Conservation (phyloP, 2,329 filamentous ascomycete species). For the Mycosphaerelloides madeirae region DNA sequence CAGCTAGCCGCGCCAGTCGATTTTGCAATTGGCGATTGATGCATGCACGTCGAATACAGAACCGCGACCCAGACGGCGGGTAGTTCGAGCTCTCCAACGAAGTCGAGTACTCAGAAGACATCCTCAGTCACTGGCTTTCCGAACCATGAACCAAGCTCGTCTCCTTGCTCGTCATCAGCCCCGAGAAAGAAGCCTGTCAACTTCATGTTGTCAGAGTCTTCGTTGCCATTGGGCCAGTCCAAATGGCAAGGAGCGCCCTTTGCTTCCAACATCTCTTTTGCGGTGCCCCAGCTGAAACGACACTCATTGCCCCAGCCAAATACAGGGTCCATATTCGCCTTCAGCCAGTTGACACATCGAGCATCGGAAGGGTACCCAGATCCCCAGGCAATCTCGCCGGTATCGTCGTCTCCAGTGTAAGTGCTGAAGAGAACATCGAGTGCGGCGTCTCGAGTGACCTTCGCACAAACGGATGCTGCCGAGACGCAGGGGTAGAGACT, state of each 20-base stretch:
- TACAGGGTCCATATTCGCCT: conserved; percentile 79
- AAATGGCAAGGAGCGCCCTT: conserved; percentile 63
- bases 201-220: conserved; percentile 59
- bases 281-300: conserved; percentile 92
- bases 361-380: conserved; percentile 90
- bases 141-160: conserved; percentile 78
- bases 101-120: conserved; percentile 53
- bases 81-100: no score
- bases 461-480: conserved; percentile 89
- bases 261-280: conserved; percentile 85
- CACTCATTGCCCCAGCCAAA: conserved; percentile 96
- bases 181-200: conserved; percentile 71
- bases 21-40: background rate
- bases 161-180: conserved; percentile 44
- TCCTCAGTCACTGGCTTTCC: conserved; percentile 66
- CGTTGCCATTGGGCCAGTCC: conserved; percentile 76
- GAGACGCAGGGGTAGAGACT: conserved; percentile 88
- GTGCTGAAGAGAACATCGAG: conserved; percentile 70
- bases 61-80: no score
- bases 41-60: background rate
- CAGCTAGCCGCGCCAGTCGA: no score
- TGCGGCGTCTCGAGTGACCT: conserved; percentile 88
- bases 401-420: conserved; percentile 37
- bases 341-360: conserved; percentile 75
- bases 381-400: conserved; percentile 58